Percentiles rank a stretch among this genome's conserved stretches.
phyloP scores from a whole-genome alignment of 257 asterid genomes.

The Solanum bulbocastanum region DNA sequence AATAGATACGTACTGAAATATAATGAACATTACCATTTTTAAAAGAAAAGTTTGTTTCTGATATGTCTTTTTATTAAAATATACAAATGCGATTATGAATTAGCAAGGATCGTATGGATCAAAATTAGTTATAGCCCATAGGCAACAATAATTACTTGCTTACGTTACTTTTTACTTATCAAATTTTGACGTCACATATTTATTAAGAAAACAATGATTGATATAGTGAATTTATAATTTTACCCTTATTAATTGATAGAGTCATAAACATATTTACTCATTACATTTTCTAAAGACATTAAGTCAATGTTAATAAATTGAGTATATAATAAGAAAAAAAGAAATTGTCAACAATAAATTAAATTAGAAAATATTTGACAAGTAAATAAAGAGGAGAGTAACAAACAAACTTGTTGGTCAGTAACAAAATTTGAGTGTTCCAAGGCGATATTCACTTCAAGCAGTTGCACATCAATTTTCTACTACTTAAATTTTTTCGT shows the following conservation, averaged over 20 bases:
- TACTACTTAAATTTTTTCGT: neutral
- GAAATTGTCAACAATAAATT: fast-evolving
- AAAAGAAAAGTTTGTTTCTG: neutral
- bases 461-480: neutral
- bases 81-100: neutral
- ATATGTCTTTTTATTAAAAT: neutral
- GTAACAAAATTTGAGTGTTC: neutral
- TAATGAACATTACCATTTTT: neutral
- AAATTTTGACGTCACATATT: too few species aligned
- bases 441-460: neutral
- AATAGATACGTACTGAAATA: neutral
- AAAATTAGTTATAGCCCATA: too few species aligned
- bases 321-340: too few species aligned
- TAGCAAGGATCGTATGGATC: neutral
- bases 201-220: too few species aligned
- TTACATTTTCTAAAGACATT: too few species aligned
- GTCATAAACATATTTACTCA: neutral
- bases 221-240: too few species aligned
- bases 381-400: too few species aligned
- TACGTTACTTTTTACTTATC: too few species aligned
- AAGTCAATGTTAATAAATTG: too few species aligned
- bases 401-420: neutral
- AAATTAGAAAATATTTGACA: too few species aligned
- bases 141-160: too few species aligned
- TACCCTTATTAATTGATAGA: too few species aligned